phyloP scores from a whole-genome alignment of 2,329 filamentous ascomycete genomes.

The Colletotrichum eremochloae region DNA sequence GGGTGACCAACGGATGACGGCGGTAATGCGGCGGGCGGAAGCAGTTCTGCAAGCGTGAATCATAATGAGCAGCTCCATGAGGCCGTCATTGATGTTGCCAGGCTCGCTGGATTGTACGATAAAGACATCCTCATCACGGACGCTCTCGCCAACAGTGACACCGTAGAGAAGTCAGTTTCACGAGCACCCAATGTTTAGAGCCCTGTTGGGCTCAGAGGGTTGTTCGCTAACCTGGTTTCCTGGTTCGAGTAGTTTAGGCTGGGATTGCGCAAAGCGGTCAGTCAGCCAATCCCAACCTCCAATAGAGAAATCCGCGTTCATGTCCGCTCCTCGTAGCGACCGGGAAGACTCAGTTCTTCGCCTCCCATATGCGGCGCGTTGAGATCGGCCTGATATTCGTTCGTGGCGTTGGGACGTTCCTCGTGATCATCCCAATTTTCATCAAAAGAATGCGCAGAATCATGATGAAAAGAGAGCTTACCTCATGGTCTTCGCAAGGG shows the following conservation, averaged over 20 bases:
- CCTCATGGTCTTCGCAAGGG: conserved; percentile 41
- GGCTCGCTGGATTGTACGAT: conserved; percentile 90
- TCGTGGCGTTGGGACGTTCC: conserved; percentile 1
- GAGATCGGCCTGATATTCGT: background rate
- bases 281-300: conserved; percentile 65
- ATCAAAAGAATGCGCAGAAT: background rate
- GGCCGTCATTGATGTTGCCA: conserved; percentile 90
- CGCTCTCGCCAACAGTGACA: conserved; percentile 89
- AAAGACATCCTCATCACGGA: conserved; percentile 85
- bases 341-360: conserved; percentile 29
- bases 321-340: background rate
- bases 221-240: conserved; percentile 63
- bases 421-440: background rate
- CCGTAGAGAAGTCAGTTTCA: conserved; percentile 53
- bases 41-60: conserved; percentile 81
- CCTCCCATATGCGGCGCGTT: conserved; percentile 31
- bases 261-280: conserved; percentile 11
- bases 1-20: conserved; percentile 68
- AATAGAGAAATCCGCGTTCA: conserved; percentile 75
- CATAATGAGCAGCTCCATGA: conserved; percentile 95
- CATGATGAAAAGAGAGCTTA: conserved; percentile 6
- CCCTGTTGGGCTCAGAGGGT: conserved; percentile 4
- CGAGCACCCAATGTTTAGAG: conserved; percentile 15
- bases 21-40: conserved; percentile 82
- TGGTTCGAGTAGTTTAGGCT: conserved; percentile 82